Evolutionary conservation across 257 asterid species (phyloP), one percentile per base, ranked within the genome.

Genomic region (Nicotiana tomentosiformis): DNA sequence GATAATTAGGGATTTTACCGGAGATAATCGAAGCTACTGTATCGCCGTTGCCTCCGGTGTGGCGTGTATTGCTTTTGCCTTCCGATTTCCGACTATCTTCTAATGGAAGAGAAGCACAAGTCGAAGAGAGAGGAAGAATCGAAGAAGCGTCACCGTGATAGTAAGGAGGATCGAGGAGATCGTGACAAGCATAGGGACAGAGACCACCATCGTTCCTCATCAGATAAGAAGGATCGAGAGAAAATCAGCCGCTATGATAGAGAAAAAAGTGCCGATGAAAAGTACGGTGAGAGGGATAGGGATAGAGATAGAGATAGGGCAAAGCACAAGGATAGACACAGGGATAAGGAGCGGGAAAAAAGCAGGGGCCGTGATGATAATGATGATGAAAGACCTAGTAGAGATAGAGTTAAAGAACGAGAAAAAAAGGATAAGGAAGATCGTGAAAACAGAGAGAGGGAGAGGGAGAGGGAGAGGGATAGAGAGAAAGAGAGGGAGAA

Each of bases 111-210:
- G 39, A 83, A 80, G 66, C 33, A 43, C 61, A 84, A 84, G 69
- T 53, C 78, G 78, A 57, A 83, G 30, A 68, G 69, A 57, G 82
- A 58, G 76, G 90, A 74, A 56, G 65, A 78, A 5, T 51, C 77
- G 55, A 83, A 81, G 85, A 85, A 82, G 66, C 84, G 87, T 32
- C 79, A 81, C 69, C 77, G 86, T n/a, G 88, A 83, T 4, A 81
- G 77, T 16, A 82, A 61, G 2, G 83, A 83, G 81, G 89, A 82
- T 76, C 78, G 83, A 66, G 83, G 83, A 66, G 83, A 81, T 23
- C 85, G 84, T 3, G 88, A 79, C 20, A 81, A 78, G 66, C 12
- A 77, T 32, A 74, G 18, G 80, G 87, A 84, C 18, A 70, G 61
- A 51, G 77, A 83, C 7, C 78, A 74, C 11, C 60, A 70, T 43